Conservation (phyloP, 1,284 basidiomycete species). For the Ceratobasidium sp. region DNA sequence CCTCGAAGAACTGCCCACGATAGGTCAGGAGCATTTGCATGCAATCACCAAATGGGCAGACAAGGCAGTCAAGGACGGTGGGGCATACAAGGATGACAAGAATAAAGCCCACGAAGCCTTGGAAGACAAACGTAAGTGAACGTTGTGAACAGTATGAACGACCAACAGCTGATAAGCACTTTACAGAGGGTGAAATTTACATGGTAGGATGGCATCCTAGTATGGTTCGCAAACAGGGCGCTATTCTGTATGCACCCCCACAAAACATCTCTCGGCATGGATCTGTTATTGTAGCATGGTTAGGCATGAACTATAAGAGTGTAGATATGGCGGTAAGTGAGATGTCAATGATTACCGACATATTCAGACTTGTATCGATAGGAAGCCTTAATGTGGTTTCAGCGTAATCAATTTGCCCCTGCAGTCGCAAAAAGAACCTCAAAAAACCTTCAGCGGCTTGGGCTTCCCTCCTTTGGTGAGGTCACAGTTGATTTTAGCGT, state of each 20-base stretch:
- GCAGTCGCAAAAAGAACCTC: background rate
- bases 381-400: background rate
- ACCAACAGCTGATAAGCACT: background rate
- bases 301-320: background rate
- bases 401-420: background rate
- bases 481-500: background rate
- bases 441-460: background rate
- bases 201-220: conserved; percentile 10
- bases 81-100: background rate
- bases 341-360: background rate
- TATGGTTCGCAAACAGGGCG: background rate
- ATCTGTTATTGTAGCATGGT: background rate
- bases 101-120: conserved; percentile 1
- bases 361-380: background rate
- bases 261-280: background rate
- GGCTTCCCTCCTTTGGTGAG: background rate
- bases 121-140: background rate
- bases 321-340: background rate
- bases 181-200: background rate
- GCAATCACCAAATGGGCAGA: background rate
- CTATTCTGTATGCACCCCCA: background rate
- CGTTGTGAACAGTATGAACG: background rate
- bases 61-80: background rate
- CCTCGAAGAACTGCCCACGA: background rate
- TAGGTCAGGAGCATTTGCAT: background rate